phyloP scores from a whole-genome alignment of 768 basidiomycete genomes.

The Agrocybe pediades region DNA sequence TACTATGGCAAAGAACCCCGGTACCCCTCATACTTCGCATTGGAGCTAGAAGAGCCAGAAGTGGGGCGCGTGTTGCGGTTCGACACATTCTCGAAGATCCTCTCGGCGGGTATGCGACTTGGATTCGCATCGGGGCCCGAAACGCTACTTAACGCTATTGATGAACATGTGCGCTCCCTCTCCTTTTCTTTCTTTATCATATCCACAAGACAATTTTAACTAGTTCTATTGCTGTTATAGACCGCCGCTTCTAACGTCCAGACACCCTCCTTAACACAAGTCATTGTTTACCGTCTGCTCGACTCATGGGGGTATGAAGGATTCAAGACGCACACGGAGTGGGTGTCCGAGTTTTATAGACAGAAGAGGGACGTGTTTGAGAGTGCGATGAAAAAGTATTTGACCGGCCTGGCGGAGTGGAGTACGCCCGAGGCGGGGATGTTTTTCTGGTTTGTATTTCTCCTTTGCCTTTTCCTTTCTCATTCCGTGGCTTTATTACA shows the following conservation, averaged over 20 bases:
- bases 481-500: neutral
- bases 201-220: neutral
- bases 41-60: slow-evolving; percentile 68
- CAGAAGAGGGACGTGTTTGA: slow-evolving; percentile 79
- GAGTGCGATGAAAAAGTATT: slow-evolving; percentile 69
- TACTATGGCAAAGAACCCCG: slow-evolving; percentile 70
- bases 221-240: slow-evolving; percentile 34
- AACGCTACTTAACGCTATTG: slow-evolving; percentile 65
- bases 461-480: neutral
- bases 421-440: slow-evolving; percentile 74
- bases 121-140: slow-evolving; percentile 82
- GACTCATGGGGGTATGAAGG: slow-evolving; percentile 76
- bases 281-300: slow-evolving; percentile 58
- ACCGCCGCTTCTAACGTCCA: slow-evolving; percentile 71
- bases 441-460: slow-evolving; percentile 81
- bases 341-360: slow-evolving; percentile 75
- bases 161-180: slow-evolving; percentile 57
- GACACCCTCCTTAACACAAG: slow-evolving; percentile 65
- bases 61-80: slow-evolving; percentile 84
- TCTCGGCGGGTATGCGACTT: slow-evolving; percentile 75
- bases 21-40: slow-evolving; percentile 78
- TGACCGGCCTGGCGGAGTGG: slow-evolving; percentile 80
- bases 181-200: neutral
- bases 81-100: slow-evolving; percentile 87
- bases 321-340: slow-evolving; percentile 67